These are phyloP conservation scores for Monosporozyma solicola DNA, from an alignment of 805 yeast genomes.

Conservation along the genomic window DNA sequence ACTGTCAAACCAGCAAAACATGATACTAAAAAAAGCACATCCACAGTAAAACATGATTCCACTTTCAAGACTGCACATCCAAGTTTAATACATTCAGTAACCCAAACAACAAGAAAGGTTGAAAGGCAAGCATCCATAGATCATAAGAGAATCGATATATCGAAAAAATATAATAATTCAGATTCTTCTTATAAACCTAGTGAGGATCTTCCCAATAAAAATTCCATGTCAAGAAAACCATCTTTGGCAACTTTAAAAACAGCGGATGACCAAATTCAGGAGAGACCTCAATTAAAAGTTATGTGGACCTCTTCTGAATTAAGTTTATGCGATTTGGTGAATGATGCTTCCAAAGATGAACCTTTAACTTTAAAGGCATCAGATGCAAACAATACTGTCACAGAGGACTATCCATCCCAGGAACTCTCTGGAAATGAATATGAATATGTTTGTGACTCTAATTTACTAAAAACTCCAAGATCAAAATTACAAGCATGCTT, in stretches of 20 bases:
- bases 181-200: not conserved
- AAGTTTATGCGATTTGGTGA: not conserved
- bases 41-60: slow-evolving; percentile 3
- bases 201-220: not conserved
- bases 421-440: slow-evolving; percentile 4
- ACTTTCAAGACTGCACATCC: slow-evolving; percentile 18
- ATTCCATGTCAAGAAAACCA: not conserved
- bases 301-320: slow-evolving; percentile 4
- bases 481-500: slow-evolving; percentile 6
- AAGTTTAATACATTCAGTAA: slow-evolving; percentile 25
- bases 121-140: slow-evolving; percentile 11
- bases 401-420: not conserved
- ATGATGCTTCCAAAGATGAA: not conserved
- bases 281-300: not conserved
- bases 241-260: not conserved
- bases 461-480: slow-evolving; percentile 9
- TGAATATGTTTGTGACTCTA: slow-evolving; percentile 18
- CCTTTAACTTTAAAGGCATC: not conserved
- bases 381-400: not conserved
- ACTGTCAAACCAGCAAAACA: not conserved
- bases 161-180: not conserved
- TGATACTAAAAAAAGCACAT: not conserved
- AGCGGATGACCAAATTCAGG: not conserved
- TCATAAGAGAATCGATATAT: slow-evolving; percentile 9
- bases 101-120: slow-evolving; percentile 18